Evolutionary conservation across 1,284 basidiomycete genomes (phyloP).

Genomic region (Ganoderma leucocontextum): DNA sequence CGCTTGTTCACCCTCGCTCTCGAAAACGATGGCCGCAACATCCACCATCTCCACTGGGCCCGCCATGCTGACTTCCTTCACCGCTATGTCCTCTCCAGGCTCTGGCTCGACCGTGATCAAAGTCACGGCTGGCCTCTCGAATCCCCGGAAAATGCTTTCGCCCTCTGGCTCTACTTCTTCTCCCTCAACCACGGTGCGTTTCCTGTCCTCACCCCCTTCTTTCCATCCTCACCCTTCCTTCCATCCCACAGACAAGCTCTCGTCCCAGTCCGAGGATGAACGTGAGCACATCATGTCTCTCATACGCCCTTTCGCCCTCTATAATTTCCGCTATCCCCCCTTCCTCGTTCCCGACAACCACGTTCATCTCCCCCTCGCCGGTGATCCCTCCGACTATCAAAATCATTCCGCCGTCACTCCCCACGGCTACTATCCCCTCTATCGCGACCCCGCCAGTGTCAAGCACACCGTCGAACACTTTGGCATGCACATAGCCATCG

Average conservation of each 20-base stretch:
- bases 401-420: slow-evolving; percentile 46
- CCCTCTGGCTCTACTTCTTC: slow-evolving; percentile 71
- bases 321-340: slow-evolving; percentile 56
- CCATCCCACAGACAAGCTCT: slow-evolving; percentile 52
- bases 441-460: slow-evolving; percentile 47
- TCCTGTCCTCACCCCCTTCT: slow-evolving; percentile 9
- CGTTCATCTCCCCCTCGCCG: slow-evolving; percentile 57
- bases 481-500: slow-evolving; percentile 47
- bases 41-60: slow-evolving; percentile 57
- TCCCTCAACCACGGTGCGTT: slow-evolving; percentile 55
- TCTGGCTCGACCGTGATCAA: slow-evolving; percentile 52
- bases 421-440: slow-evolving; percentile 67
- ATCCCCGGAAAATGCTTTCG: slow-evolving; percentile 55
- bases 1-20: slow-evolving; percentile 67
- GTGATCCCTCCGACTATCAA: slow-evolving; percentile 46
- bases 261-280: slow-evolving; percentile 46
- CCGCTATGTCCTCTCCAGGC: slow-evolving; percentile 50
- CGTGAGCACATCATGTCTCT: slow-evolving; percentile 56
- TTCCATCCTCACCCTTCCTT: not conserved
- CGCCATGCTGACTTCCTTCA: slow-evolving; percentile 56
- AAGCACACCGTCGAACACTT: slow-evolving; percentile 48
- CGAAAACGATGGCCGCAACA: slow-evolving; percentile 82
- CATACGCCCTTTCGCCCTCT: slow-evolving; percentile 64
- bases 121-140: slow-evolving; percentile 65
- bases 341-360: slow-evolving; percentile 68